Evolutionary conservation across 2,329 filamentous ascomycete genomes (phyloP), one percentile per base, ranked within the genome.

Genomic region (Pyrenochaeta sp.): DNA sequence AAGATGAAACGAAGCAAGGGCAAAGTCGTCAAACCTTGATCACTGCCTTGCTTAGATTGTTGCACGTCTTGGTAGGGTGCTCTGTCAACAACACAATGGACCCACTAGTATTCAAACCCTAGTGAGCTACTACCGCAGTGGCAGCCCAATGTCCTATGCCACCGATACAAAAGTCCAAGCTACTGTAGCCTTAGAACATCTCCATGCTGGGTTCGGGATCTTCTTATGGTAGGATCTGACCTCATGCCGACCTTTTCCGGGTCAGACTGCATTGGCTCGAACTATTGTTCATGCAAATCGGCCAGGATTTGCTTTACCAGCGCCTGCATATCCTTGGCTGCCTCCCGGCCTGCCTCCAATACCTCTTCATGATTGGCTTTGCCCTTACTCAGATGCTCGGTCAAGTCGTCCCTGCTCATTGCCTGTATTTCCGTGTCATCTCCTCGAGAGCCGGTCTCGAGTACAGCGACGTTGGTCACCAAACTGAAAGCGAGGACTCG

Each of bases 301-400:
- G 73, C 76, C 37, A 82, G 71, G 41, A 81, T 76, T 51, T 78
- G 74, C 69, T 80, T 75, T 23, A 82, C 78, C 47, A 82, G 66
- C 15, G 72, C 77, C 77, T 88, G 85, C 82, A 89, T 86, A 64
- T 87, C 85, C 50, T 82, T 77, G 23, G 87, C 86, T 15, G 87
- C 86, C 60, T 81, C 77, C 49, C 77, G 77, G 23, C 86, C 86
- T 18, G 84, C 83, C 62, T 88, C 84, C 41, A 90, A 74, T 20
- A 89, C 87, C 71, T 89, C 87, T 64, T 84, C 81, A 67, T 90
- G 87, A 69, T 83, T 85, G 11, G 87, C 86, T 68, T 82, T 86
- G 10, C 87, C 87, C 56, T 82, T 75, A 60, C 83, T 80, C 54
- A 88, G 72, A 56, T 84, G 80, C 29, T 77, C 77, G n/a, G 80